phyloP scores from a whole-genome alignment of 768 basidiomycete genomes.

The Amanita jacksonii region DNA sequence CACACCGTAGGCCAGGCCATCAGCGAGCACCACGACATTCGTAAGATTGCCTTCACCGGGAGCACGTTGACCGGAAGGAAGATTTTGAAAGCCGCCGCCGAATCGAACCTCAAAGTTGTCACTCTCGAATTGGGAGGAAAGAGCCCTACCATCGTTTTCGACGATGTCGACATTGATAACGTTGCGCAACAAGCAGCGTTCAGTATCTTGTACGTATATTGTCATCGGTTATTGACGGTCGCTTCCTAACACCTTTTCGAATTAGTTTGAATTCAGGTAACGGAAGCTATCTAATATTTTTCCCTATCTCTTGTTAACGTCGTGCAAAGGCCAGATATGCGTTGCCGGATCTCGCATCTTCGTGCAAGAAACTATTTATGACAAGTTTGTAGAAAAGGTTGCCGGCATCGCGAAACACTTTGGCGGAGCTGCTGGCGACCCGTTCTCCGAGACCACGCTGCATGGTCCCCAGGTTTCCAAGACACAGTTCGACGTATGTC shows the following conservation, averaged over 20 bases:
- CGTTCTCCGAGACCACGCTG: slow-evolving; percentile 47
- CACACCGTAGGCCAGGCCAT: slow-evolving; percentile 60
- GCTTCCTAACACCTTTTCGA: not conserved
- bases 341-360: too few relatives aligned
- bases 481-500: slow-evolving; percentile 54
- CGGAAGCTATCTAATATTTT: not conserved
- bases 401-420: too few relatives aligned
- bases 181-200: slow-evolving; percentile 57
- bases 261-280: slow-evolving; percentile 2
- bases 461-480: slow-evolving; percentile 80
- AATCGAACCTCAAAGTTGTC: slow-evolving; percentile 64
- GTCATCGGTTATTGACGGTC: not conserved
- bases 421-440: too few relatives aligned
- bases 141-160: slow-evolving; percentile 54
- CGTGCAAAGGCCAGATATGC: slow-evolving; percentile 71
- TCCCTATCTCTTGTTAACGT: not conserved
- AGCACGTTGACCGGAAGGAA: slow-evolving; percentile 65
- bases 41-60: slow-evolving; percentile 54
- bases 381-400: too few relatives aligned
- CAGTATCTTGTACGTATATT: slow-evolving; percentile 52
- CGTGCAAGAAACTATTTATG: too few relatives aligned
- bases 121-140: slow-evolving; percentile 74
- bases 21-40: slow-evolving; percentile 49
- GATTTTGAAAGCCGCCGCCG: slow-evolving; percentile 64
- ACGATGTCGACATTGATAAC: slow-evolving; percentile 55